These are phyloP conservation scores for Oemleria cerasiformis DNA, from an alignment of 306 rosid species.

Conservation along the genomic window DNA sequence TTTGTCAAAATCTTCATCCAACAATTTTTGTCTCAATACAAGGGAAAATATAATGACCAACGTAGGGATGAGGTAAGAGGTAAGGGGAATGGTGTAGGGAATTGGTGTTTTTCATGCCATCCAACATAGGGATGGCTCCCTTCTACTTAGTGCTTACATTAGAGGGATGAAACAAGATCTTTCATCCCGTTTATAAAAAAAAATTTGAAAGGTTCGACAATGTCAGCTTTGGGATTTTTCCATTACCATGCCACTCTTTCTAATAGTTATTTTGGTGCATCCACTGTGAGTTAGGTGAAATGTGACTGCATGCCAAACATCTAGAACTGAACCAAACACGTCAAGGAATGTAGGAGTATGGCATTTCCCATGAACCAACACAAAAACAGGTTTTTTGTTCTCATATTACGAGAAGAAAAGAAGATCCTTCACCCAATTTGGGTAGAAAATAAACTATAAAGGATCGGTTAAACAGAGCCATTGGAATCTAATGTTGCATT, in stretches of 20 bases:
- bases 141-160: neutral
- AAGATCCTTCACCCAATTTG: neutral
- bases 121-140: neutral
- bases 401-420: neutral
- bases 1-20: too few relatives aligned
- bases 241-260: too few relatives aligned
- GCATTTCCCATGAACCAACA: neutral
- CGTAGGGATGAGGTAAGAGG: too few relatives aligned
- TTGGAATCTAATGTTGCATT: neutral
- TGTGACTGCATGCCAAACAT: neutral
- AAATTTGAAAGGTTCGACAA: neutral
- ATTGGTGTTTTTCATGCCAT: too few relatives aligned
- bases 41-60: too few relatives aligned
- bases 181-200: neutral
- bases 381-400: neutral
- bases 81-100: too few relatives aligned
- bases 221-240: neutral
- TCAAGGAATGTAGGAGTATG: neutral
- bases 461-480: neutral
- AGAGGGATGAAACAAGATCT: neutral
- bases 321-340: neutral
- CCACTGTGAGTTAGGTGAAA: neutral
- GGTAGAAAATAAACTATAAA: neutral
- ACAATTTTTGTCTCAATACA: too few relatives aligned
- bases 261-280: too few relatives aligned